Percentiles rank a stretch among this genome's conserved stretches.
phyloP scores from a whole-genome alignment of 2,329 filamentous ascomycete species.

The Nemania abortiva region DNA sequence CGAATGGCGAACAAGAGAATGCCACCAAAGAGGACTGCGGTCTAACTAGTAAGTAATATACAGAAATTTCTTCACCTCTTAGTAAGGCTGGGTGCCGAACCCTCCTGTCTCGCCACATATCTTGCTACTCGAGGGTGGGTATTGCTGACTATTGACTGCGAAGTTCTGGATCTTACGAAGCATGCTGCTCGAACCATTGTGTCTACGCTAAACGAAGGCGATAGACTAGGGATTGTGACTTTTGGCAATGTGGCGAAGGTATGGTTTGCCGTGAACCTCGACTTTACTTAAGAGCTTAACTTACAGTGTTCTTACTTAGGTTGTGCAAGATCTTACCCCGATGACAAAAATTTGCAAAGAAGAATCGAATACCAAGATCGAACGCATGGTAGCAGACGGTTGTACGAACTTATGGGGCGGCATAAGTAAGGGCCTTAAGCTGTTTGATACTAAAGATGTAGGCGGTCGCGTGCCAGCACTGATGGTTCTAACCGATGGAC shows the following conservation, averaged over 20 bases:
- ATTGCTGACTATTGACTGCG: constrained; percentile 6
- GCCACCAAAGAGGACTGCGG: constrained; percentile 58
- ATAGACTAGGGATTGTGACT: constrained; percentile 69
- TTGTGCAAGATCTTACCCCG: constrained; percentile 59
- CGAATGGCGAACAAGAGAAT: constrained; percentile 52
- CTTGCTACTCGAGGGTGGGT: neutral
- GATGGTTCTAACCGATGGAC: constrained; percentile 67
- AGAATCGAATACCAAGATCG: constrained; percentile 57
- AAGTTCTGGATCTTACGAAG: constrained; percentile 68
- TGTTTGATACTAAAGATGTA: constrained; percentile 55
- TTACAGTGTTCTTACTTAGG: constrained; percentile 37
- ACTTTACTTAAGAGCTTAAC: neutral
- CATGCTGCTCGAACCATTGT: constrained; percentile 70
- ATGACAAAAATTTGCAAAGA: constrained; percentile 64
- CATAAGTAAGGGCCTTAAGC: constrained; percentile 61
- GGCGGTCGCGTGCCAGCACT: constrained; percentile 61
- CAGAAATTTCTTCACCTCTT: neutral
- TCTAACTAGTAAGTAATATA: constrained; percentile 53
- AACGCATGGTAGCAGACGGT: constrained; percentile 54
- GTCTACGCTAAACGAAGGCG: constrained; percentile 65
- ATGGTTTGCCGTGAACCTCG: neutral
- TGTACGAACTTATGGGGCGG: constrained; percentile 71
- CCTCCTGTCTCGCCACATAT: neutral
- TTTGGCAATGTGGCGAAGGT: constrained; percentile 59
- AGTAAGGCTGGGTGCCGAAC: neutral